Evolutionary conservation across 805 yeast genomes (phyloP).

Genomic region (Candida chilensis): DNA sequence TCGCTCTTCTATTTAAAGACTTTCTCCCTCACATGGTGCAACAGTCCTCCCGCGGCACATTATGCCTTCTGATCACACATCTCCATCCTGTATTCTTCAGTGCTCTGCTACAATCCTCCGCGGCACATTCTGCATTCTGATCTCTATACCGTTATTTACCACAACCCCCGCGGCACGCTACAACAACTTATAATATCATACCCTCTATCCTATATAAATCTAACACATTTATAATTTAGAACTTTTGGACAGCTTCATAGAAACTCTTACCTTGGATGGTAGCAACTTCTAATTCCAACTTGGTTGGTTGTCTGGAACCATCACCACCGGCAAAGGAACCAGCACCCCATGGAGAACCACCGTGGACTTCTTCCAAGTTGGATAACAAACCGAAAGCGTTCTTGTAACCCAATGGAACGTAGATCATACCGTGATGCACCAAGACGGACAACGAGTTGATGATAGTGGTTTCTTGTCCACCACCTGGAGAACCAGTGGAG

Average conservation of each 20-base stretch:
- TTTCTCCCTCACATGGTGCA: too few relatives aligned
- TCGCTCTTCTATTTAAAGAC: too few relatives aligned
- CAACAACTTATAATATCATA: too few relatives aligned
- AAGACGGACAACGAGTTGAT: conserved; percentile 48
- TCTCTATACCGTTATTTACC: too few relatives aligned
- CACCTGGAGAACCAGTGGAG: conserved; percentile 65
- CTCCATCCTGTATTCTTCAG: too few relatives aligned
- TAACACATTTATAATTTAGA: too few relatives aligned
- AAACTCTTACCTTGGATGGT: conserved; percentile 60
- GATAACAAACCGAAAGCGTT: conserved; percentile 45
- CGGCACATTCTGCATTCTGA: too few relatives aligned
- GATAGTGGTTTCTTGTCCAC: conserved; percentile 73
- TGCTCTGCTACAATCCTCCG: too few relatives aligned
- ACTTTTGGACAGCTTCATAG: conserved; percentile 31
- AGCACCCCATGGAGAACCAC: conserved; percentile 85
- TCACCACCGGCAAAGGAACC: conserved; percentile 71
- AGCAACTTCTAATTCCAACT: conserved; percentile 58
- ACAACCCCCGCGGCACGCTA: too few relatives aligned
- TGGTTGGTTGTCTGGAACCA: conserved; percentile 63
- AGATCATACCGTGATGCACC: conserved; percentile 72
- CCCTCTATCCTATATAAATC: too few relatives aligned
- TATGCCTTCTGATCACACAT: too few relatives aligned
- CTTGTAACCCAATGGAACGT: conserved; percentile 69
- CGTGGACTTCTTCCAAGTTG: conserved; percentile 60
- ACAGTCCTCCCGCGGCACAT: too few relatives aligned